Evolutionary conservation across 2,329 filamentous ascomycete species (phyloP).

Genomic region (Sclerotinia nivalis): DNA sequence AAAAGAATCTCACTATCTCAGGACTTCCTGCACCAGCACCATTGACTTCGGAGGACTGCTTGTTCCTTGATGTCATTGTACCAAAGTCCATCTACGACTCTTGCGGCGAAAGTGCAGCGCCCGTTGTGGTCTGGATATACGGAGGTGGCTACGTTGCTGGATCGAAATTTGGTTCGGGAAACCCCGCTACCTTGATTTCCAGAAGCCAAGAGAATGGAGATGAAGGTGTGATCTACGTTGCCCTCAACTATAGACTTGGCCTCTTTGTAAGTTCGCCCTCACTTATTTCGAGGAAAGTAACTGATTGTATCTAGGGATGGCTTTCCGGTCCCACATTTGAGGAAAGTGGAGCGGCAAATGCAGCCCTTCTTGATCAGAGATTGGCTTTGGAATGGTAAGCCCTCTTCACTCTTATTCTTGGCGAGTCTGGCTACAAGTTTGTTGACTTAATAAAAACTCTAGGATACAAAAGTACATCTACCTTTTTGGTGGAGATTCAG

Average conservation of each 20-base stretch:
- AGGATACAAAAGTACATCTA: slow-evolving; percentile 54
- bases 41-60: slow-evolving; percentile 46
- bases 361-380: slow-evolving; percentile 55
- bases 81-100: slow-evolving; percentile 44
- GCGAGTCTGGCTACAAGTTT: background rate
- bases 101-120: slow-evolving; percentile 17
- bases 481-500: slow-evolving; percentile 55
- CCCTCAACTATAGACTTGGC: slow-evolving; percentile 42
- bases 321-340: slow-evolving; percentile 47
- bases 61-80: slow-evolving; percentile 50
- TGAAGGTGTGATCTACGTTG: slow-evolving; percentile 43
- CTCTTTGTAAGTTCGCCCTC: slow-evolving; percentile 34
- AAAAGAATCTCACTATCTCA: slow-evolving; percentile 19
- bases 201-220: slow-evolving; percentile 34
- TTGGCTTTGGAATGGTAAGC: slow-evolving; percentile 53
- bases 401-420: background rate
- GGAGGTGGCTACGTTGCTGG: slow-evolving; percentile 49
- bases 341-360: slow-evolving; percentile 49
- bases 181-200: slow-evolving; percentile 45
- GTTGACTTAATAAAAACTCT: background rate
- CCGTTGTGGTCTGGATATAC: slow-evolving; percentile 26
- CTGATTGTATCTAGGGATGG: slow-evolving; percentile 30
- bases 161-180: slow-evolving; percentile 44
- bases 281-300: background rate
- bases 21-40: slow-evolving; percentile 13